Percentiles rank a stretch among this genome's conserved stretches.
phyloP scores from a whole-genome alignment of 2,329 filamentous ascomycete species.

The Penicillium vulpinum region DNA sequence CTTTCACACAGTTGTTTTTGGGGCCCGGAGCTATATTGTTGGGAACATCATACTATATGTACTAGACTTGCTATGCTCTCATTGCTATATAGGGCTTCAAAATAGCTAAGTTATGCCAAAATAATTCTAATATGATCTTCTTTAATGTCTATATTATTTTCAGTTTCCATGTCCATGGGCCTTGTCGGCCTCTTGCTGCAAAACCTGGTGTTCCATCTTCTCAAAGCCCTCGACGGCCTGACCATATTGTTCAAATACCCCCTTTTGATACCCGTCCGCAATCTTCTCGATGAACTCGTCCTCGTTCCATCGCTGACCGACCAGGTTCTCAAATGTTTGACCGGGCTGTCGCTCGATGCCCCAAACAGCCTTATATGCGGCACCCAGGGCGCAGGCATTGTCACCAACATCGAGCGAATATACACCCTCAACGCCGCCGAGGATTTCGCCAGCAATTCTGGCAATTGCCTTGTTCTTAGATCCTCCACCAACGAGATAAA shows the following conservation, averaged over 20 bases:
- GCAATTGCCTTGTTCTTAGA: slow-evolving; percentile 88
- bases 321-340: slow-evolving; percentile 85
- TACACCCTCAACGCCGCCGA: slow-evolving; percentile 85
- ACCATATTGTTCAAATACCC: slow-evolving; percentile 75
- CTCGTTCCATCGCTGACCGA: slow-evolving; percentile 82
- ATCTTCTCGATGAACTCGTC: slow-evolving; percentile 79
- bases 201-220: slow-evolving; percentile 68
- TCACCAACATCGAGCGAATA: slow-evolving; percentile 92
- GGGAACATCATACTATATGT: neutral
- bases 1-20: neutral
- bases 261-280: slow-evolving; percentile 74
- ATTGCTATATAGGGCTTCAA: neutral
- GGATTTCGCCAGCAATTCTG: slow-evolving; percentile 77
- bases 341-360: slow-evolving; percentile 66
- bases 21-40: neutral
- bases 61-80: neutral
- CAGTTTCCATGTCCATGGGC: neutral
- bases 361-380: slow-evolving; percentile 96
- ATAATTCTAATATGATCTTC: neutral
- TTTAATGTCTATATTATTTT: neutral
- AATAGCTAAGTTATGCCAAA: neutral
- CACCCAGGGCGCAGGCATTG: slow-evolving; percentile 90
- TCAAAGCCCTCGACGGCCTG: slow-evolving; percentile 74
- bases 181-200: slow-evolving; percentile 44
- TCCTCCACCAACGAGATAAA: slow-evolving; percentile 94